These are phyloP conservation scores for Gossypium davidsonii DNA, from an alignment of 441 rosid genomes.

Conservation along the genomic window DNA sequence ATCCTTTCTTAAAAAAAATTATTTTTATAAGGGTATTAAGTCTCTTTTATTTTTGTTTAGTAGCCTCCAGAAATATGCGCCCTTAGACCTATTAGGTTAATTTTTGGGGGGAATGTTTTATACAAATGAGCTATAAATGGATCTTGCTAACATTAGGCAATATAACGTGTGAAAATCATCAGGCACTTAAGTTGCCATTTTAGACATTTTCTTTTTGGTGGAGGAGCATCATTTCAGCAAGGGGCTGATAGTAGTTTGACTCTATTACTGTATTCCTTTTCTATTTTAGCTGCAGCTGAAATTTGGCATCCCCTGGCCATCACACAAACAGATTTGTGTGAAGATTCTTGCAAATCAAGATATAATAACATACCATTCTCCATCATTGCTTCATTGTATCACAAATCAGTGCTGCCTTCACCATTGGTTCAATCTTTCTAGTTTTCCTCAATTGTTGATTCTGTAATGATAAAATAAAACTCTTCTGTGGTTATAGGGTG, in stretches of 20 bases:
- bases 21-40: neutral
- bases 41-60: neutral
- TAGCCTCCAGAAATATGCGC: neutral
- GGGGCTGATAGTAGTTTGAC: neutral
- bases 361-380: neutral
- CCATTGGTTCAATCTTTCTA: neutral
- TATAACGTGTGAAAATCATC: neutral
- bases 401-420: neutral
- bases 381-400: neutral
- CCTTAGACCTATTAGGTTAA: neutral
- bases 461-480: conserved; percentile 14
- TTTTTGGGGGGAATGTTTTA: neutral
- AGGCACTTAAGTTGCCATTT: neutral
- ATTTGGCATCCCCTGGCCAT: neutral
- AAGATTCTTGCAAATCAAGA: neutral
- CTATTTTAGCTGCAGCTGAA: neutral
- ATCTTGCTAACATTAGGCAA: neutral
- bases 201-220: neutral
- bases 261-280: conserved; percentile 1
- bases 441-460: neutral
- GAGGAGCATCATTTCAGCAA: conserved; percentile 2
- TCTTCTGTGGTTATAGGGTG: conserved; percentile 41
- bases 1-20: neutral
- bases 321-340: neutral
- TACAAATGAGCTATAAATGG: neutral